Evolutionary conservation across 495 filamentous ascomycete species (phyloP).

Genomic region (Terfezia claveryi): DNA sequence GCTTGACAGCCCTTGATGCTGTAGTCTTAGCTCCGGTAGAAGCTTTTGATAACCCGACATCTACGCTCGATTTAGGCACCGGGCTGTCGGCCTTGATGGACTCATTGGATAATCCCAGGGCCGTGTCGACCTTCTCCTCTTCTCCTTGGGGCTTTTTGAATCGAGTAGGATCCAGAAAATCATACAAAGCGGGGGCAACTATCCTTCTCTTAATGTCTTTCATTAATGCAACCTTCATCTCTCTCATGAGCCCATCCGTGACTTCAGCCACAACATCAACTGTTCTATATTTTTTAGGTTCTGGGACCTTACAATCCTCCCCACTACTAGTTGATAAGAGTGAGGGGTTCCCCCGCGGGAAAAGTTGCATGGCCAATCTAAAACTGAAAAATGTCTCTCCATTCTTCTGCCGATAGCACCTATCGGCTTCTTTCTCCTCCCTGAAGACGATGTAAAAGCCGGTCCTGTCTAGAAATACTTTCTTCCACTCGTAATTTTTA

Average conservation of each 20-base stretch:
- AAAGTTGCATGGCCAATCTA: constrained; percentile 73
- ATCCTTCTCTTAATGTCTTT: constrained; percentile 69
- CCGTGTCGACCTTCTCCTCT: constrained; percentile 37
- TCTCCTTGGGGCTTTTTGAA: constrained; percentile 59
- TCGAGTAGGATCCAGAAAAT: constrained; percentile 70
- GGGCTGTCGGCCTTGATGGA: constrained; percentile 6
- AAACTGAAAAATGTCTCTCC: constrained; percentile 72
- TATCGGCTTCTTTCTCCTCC: constrained; percentile 57
- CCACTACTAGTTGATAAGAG: constrained; percentile 26
- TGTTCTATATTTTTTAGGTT: constrained; percentile 28
- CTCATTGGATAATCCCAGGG: constrained; percentile 1
- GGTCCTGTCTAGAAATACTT: constrained; percentile 56
- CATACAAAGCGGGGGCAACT: constrained; percentile 55
- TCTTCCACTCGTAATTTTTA: constrained; percentile 50
- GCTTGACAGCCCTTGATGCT: constrained; percentile 2
- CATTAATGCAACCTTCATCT: constrained; percentile 64
- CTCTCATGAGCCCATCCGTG: constrained; percentile 48
- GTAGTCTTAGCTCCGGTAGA: not conserved
- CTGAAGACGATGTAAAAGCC: constrained; percentile 85
- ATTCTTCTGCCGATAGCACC: constrained; percentile 51
- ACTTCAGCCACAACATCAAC: constrained; percentile 75
- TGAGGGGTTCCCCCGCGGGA: constrained; percentile 33
- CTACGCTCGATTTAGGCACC: not conserved
- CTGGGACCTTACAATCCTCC: constrained; percentile 22
- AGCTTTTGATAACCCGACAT: not conserved